Base-by-base conservation (phyloP, 2,329 filamentous ascomycete genomes). In the Proliferodiscus dingleyae region DNA sequence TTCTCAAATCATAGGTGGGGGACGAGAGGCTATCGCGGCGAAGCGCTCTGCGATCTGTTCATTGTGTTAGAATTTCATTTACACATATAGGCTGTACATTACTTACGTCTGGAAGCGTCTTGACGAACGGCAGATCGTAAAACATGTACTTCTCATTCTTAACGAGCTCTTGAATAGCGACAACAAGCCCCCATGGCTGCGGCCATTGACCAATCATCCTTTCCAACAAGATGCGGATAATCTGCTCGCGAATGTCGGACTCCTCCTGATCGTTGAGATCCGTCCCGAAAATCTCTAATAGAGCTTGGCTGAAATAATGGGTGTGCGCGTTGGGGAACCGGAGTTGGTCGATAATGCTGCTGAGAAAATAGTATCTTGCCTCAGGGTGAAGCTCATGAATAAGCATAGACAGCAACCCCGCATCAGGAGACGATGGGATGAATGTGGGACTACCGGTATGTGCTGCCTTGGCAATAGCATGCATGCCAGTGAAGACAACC, bases 141-240 rank as follows among this genome's bases (percentile, higher is more conserved):
- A 98, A 95, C 61, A 82, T 82, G 66, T 91, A 94, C 62, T 83
- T 87, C 43, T 87, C 83, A 64, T 95, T 96, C 73, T 95, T 94
- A 56, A 95, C 75, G 46, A 98, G 77, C 70, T 97, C 93, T 52
- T 93, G 71, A 50, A 95, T 77, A 28, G 89, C 91, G 52, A 90
- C 83, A 64, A 96, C 83, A 34, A 98, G 71, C 10, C 94, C 94
- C 91, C 91, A 97, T 15, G 94, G 91, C 64, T 97, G 91, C 42
- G 91, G 91, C 70, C 90, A 89, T 65, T 88, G 89, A 18, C 89
- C 86, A 49, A 94, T 80, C 37, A 96, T 73, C 39, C 93, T 81
- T 73, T 98, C 93, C 29, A 96, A 74, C 37, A 98, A 72, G 19
- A 96, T 82, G 37, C 91, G 81, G 42, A 89, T 88, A 47, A 98